These are phyloP conservation scores for Falciphora oryzae DNA, from an alignment of 2,329 filamentous ascomycete species.

Conservation along the genomic window DNA sequence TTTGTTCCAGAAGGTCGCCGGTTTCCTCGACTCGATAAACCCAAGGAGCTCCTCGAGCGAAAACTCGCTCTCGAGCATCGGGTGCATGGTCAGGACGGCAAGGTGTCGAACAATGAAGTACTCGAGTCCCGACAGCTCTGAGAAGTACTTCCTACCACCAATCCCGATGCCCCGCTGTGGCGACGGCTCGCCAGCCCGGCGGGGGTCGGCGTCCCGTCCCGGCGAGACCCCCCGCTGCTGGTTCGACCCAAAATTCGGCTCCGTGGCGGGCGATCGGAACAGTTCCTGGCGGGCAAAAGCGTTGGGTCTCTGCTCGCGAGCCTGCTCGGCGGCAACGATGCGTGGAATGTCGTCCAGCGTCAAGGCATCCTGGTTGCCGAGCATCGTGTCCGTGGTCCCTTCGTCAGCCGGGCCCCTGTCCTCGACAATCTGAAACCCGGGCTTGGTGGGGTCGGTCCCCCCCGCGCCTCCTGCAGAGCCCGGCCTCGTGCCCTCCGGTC, in stretches of 20 bases:
- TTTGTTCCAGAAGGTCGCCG: slow-evolving; percentile 94
- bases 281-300: slow-evolving; percentile 67
- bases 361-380: slow-evolving; percentile 84
- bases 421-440: slow-evolving; percentile 70
- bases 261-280: slow-evolving; percentile 49
- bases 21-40: slow-evolving; percentile 86
- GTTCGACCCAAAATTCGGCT: slow-evolving; percentile 62
- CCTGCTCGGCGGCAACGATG: slow-evolving; percentile 93
- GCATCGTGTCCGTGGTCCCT: slow-evolving; percentile 70
- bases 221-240: slow-evolving; percentile 43
- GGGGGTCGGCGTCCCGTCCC: slow-evolving; percentile 44
- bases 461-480: slow-evolving; percentile 64
- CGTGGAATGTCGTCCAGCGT: slow-evolving; percentile 94
- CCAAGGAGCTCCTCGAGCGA: slow-evolving; percentile 88
- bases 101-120: slow-evolving; percentile 97
- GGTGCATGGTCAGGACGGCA: slow-evolving; percentile 91
- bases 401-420: slow-evolving; percentile 66
- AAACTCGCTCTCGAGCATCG: slow-evolving; percentile 83
- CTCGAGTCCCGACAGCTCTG: slow-evolving; percentile 87
- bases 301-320: slow-evolving; percentile 80
- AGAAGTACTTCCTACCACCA: slow-evolving; percentile 78
- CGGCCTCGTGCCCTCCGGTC: slow-evolving; percentile 67
- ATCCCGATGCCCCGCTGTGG: slow-evolving; percentile 35
- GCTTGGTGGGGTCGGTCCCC: slow-evolving; percentile 45
- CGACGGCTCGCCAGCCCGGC: slow-evolving; percentile 43